Conservation (phyloP, 306 rosid species). For the Cajanus cajan region DNA sequence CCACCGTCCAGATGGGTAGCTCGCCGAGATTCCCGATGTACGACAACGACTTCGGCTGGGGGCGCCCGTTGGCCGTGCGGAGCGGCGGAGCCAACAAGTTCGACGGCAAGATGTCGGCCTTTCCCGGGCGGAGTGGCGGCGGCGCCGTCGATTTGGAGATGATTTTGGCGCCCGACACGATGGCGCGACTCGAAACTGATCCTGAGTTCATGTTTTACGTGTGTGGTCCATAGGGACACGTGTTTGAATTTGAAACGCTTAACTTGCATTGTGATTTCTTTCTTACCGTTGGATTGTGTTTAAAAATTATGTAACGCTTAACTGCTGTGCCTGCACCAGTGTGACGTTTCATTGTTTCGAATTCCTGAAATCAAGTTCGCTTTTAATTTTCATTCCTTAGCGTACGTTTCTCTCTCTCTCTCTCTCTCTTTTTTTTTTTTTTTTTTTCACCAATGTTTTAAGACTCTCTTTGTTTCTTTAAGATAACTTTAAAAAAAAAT, state of each 20-base stretch:
- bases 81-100: conserved; percentile 80
- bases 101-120: conserved; percentile 84
- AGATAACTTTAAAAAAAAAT: too few species aligned
- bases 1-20: conserved; percentile 78
- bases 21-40: conserved; percentile 92
- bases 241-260: not conserved
- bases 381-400: not conserved
- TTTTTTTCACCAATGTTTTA: too few species aligned
- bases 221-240: conserved; percentile 17
- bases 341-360: not conserved
- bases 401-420: not conserved
- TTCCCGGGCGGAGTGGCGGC: conserved; percentile 64
- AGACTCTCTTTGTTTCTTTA: not conserved
- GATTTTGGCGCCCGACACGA: conserved; percentile 60
- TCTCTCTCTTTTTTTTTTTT: too few species aligned
- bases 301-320: not conserved
- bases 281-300: not conserved
- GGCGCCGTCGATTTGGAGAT: conserved; percentile 80
- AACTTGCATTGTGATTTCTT: not conserved
- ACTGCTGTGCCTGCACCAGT: not conserved
- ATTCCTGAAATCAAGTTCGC: not conserved
- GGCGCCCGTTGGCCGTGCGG: conserved; percentile 67
- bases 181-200: conserved; percentile 68
- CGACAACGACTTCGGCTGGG: conserved; percentile 95
- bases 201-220: conserved; percentile 71